Percentiles rank a stretch among this genome's conserved stretches.
Evolutionary conservation across 306 rosid species (phyloP).

Genomic region (Gynostemma pentaphyllum): DNA sequence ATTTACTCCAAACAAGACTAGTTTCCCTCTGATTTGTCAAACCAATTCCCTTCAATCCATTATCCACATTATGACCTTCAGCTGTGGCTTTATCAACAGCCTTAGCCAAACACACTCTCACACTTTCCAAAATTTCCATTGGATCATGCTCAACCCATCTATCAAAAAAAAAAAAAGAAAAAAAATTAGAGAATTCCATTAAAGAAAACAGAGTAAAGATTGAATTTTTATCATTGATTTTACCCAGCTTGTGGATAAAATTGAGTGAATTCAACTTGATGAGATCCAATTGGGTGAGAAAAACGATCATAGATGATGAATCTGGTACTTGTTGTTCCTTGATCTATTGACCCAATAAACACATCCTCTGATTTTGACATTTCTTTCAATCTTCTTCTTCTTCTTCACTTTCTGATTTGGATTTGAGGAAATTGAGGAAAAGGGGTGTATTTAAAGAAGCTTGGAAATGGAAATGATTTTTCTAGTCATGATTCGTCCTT

Average conservation of each 20-base stretch:
- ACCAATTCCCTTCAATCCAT: conserved; percentile 71
- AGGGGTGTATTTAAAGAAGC: neutral
- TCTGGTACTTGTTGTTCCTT: conserved; percentile 84
- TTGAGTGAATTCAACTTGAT: conserved; percentile 91
- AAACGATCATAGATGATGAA: conserved; percentile 55
- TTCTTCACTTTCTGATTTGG: neutral
- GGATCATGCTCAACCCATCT: conserved; percentile 98
- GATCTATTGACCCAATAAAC: conserved; percentile 69
- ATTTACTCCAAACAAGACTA: conserved; percentile 84
- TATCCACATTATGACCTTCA: conserved; percentile 60
- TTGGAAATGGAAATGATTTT: neutral
- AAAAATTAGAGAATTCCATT: neutral
- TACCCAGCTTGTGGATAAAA: conserved; percentile 79
- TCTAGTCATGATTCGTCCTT: neutral
- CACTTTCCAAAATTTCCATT: conserved; percentile 74
- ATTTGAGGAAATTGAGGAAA: neutral
- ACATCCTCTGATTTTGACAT: conserved; percentile 32
- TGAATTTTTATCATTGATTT: neutral
- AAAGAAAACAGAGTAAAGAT: neutral
- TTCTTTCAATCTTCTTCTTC: neutral
- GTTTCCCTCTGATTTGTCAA: conserved; percentile 94
- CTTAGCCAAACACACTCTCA: conserved; percentile 51
- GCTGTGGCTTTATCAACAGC: conserved; percentile 79
- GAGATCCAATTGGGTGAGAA: conserved; percentile 41
- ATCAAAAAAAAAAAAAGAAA: neutral